Evolutionary conservation across 345 rosid species (phyloP).

Genomic region (Hirschfeldia incana): DNA sequence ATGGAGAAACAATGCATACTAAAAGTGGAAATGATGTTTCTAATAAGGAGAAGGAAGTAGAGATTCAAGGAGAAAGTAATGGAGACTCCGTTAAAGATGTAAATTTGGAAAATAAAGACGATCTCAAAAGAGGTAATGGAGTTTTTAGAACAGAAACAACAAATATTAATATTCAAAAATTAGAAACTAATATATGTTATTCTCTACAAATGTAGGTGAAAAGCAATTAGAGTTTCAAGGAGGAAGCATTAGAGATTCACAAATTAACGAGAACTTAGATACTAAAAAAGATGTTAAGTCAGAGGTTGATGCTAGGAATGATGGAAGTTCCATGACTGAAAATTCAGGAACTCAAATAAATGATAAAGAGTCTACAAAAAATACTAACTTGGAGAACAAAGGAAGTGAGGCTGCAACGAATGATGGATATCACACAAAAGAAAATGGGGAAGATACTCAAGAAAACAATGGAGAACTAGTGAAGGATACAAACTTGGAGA

Average conservation of each 20-base stretch:
- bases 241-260: not conserved
- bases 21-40: not conserved
- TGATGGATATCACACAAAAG: not conserved
- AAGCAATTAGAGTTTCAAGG: not conserved
- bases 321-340: not conserved
- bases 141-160: too few species aligned
- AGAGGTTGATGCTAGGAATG: not conserved
- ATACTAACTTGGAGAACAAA: constrained; percentile 1
- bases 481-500: constrained; percentile 6
- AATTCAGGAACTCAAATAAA: not conserved
- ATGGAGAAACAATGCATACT: not conserved
- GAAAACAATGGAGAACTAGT: constrained; percentile 7
- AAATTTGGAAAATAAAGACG: not conserved
- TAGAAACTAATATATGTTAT: not conserved
- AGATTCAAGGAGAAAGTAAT: not conserved
- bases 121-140: not conserved
- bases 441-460: not conserved
- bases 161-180: not conserved
- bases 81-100: not conserved
- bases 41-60: not conserved
- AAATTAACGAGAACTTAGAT: not conserved
- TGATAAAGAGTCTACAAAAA: not conserved
- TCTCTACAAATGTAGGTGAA: not conserved
- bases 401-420: not conserved
- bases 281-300: not conserved